phyloP scores from a whole-genome alignment of 345 rosid genomes.

The Arabidopsis arenosa region DNA sequence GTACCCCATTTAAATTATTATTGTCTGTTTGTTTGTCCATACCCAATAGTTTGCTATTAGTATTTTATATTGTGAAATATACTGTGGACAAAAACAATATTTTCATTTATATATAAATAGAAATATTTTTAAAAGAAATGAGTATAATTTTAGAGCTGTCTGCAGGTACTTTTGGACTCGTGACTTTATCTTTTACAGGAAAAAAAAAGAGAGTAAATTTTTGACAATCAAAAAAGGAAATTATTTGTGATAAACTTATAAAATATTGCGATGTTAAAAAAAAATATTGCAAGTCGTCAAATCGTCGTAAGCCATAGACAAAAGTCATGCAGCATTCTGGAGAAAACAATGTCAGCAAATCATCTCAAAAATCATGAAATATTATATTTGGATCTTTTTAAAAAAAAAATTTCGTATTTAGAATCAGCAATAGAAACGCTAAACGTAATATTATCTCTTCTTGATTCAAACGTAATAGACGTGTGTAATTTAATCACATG shows the following conservation, averaged over 20 bases:
- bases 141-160: conserved; percentile 1
- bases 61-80: background rate
- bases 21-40: conserved; percentile 39
- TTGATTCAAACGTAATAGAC: background rate
- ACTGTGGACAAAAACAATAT: background rate
- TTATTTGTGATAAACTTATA: background rate
- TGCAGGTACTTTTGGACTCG: conserved; percentile 14
- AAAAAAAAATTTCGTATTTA: background rate
- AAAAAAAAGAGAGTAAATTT: background rate
- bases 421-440: background rate
- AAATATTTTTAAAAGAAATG: background rate
- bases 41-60: conserved; percentile 11
- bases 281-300: background rate
- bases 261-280: too few species aligned
- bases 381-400: background rate
- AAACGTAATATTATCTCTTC: background rate
- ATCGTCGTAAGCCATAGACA: conserved; percentile 1
- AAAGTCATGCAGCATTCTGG: background rate
- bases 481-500: conserved; percentile 30
- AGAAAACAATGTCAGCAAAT: background rate
- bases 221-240: background rate
- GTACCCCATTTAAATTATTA: conserved; percentile 18
- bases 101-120: background rate
- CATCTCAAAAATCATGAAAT: background rate
- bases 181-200: background rate